Evolutionary conservation across 768 basidiomycete genomes (phyloP), one percentile per base, ranked within the genome.

Genomic region (Lactifluus volemus): DNA sequence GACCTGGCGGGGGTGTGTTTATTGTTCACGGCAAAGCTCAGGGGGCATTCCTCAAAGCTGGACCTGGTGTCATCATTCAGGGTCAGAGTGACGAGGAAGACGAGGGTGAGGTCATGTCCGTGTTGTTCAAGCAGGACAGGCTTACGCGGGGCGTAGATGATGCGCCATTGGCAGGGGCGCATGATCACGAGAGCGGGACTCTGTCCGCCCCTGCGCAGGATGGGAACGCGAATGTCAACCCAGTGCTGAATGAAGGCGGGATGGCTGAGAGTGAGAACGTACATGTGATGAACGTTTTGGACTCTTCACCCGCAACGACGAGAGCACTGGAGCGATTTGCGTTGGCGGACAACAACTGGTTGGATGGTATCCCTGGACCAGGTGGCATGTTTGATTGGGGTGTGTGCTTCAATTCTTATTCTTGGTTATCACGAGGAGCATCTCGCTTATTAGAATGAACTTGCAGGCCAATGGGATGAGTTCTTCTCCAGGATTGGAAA

Each of bases 331-430:
- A 84, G 55, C 84, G 86, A 59, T 80, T 82, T 67, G 82, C 84
- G 36, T 77, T 84, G 75, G 80, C 81, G 19, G 87, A 89, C 69
- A 81, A 74, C 61, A 85, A 81, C 17, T 80, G 88, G 58, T 74
- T 92, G 70, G 88, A 90, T 62, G 88, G 88, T 1, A 83, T 92
- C 55, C 90, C 25, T 25, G 25, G 25, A 25, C 25, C 90, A 47
- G 85, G 84, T 4, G 80, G 82, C 19, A 91, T 92, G 88, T 92
- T 90, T 72, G 89, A 92, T 71, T 92, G 88, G 88, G 82, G 89
- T 89, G 67, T 65, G 79, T 77, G 5, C 7, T 57, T 14, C 59
- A 17, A 50, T 21, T 11, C 4, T 12, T 25, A 25, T 25, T 25
- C 25, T 12, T 47, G 54, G 62, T 47, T 54, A 25, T 53, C 30